Evolutionary conservation across 1,284 basidiomycete genomes (phyloP).

Genomic region (Cutaneotrichosporon spelunceum): DNA sequence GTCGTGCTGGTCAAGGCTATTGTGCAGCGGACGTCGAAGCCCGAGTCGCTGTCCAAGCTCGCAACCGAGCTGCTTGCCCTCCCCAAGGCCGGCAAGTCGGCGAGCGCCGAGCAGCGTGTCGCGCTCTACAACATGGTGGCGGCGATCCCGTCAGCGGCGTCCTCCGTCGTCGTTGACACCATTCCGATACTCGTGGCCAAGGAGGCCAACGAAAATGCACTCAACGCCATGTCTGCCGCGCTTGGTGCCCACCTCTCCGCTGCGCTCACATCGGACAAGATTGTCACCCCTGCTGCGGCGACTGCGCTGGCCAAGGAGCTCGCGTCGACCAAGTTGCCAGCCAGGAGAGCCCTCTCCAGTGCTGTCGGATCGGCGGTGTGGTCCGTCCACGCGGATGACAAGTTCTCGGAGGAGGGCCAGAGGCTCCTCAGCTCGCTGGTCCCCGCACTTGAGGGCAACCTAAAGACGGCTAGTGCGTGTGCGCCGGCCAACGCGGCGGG

Average conservation of each 20-base stretch:
- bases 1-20: constrained; percentile 63
- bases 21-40: constrained; percentile 47
- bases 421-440: constrained; percentile 59
- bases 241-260: constrained; percentile 62
- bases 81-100: constrained; percentile 76
- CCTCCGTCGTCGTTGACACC: constrained; percentile 58
- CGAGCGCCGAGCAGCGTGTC: constrained; percentile 79
- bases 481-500: constrained; percentile 63
- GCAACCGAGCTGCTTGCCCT: constrained; percentile 66
- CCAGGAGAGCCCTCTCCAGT: constrained; percentile 58
- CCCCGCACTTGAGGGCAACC: constrained; percentile 63
- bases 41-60: constrained; percentile 50
- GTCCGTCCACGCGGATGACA: constrained; percentile 47
- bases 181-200: constrained; percentile 66
- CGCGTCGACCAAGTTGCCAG: constrained; percentile 58
- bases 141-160: constrained; percentile 59
- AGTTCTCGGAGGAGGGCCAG: constrained; percentile 47
- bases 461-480: constrained; percentile 58
- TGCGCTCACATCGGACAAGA: constrained; percentile 54
- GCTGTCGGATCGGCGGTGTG: constrained; percentile 59
- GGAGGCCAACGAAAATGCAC: constrained; percentile 67
- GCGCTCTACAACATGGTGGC: constrained; percentile 74
- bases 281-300: constrained; percentile 55
- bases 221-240: constrained; percentile 58
- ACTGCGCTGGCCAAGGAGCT: constrained; percentile 67